Evolutionary conservation across 805 yeast species (phyloP).

Genomic region (Saccharomyces paradoxus): DNA sequence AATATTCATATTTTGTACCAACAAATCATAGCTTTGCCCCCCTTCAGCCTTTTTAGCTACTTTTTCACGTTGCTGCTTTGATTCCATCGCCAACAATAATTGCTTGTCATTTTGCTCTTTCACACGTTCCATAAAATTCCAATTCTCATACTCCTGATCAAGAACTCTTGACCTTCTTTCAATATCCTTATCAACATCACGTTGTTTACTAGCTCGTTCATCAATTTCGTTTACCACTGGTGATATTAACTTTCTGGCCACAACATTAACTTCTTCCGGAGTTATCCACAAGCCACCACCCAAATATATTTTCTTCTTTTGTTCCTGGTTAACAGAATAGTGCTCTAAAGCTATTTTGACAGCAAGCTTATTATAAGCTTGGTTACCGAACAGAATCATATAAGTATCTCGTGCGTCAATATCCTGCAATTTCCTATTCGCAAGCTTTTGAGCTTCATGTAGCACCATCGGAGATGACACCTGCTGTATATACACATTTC

Average conservation of each 20-base stretch:
- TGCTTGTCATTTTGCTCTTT: constrained; percentile 32
- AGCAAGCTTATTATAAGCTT: constrained; percentile 63
- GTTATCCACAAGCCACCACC: constrained; percentile 85
- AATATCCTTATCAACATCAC: constrained; percentile 45
- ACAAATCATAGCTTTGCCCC: neutral
- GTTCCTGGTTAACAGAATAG: neutral
- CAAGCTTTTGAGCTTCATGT: constrained; percentile 45
- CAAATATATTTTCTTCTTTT: constrained; percentile 50
- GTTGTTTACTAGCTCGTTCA: constrained; percentile 60
- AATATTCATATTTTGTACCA: neutral
- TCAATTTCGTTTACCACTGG: constrained; percentile 76
- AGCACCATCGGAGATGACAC: constrained; percentile 35
- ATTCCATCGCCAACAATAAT: constrained; percentile 32
- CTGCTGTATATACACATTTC: constrained; percentile 24
- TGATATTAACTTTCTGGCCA: constrained; percentile 71
- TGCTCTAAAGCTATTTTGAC: constrained; percentile 48
- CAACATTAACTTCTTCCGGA: constrained; percentile 62
- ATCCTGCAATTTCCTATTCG: constrained; percentile 34
- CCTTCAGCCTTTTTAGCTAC: constrained; percentile 12
- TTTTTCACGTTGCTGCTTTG: constrained; percentile 31
- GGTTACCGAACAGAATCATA: constrained; percentile 30
- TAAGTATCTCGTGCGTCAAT: constrained; percentile 35
- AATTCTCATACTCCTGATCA: constrained; percentile 34
- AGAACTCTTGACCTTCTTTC: constrained; percentile 32
- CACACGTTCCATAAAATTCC: constrained; percentile 34